Conservation (phyloP, 2,329 filamentous ascomycete genomes). For the Diplocarpon mali region DNA sequence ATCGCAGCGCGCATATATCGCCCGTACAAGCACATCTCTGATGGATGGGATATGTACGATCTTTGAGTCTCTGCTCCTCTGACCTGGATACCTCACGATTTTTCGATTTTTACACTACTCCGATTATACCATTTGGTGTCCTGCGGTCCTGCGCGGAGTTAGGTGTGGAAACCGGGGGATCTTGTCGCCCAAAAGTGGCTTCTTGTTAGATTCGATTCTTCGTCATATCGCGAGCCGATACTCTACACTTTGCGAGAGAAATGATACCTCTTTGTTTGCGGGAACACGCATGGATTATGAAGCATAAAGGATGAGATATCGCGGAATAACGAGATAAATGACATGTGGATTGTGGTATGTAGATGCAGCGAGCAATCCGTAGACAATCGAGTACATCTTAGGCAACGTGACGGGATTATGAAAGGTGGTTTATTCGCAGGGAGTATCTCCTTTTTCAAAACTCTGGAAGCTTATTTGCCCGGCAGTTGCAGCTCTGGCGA, state of each 20-base stretch:
- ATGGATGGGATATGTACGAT: conserved; percentile 58
- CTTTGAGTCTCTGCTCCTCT: conserved; percentile 31
- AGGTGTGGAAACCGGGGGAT: conserved; percentile 17
- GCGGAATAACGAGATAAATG: conserved; percentile 7
- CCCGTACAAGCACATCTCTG: conserved; percentile 30
- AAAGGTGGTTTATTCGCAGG: no score
- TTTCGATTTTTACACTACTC: conserved; percentile 13
- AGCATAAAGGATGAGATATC: conserved; percentile 3
- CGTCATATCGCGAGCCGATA: conserved; percentile 18
- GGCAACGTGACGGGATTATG: no score
- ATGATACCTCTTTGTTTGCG: conserved; percentile 17
- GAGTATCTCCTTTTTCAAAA: no score
- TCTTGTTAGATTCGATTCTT: conserved; percentile 23
- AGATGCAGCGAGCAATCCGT: conserved; percentile 7
- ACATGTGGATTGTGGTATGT: conserved; percentile 12
- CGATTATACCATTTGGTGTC: conserved; percentile 16
- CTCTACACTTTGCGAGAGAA: conserved; percentile 16
- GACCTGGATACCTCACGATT: conserved; percentile 17
- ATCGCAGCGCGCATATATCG: conserved; percentile 11
- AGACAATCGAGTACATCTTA: conserved; percentile 1
- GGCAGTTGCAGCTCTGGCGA: no score
- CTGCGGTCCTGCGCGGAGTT: conserved; percentile 18
- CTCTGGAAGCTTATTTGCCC: no score
- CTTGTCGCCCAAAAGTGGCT: conserved; percentile 24
- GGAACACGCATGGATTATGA: conserved; percentile 12